Base-by-base conservation (phyloP, 805 yeast genomes). In the Starmera quercuum region DNA sequence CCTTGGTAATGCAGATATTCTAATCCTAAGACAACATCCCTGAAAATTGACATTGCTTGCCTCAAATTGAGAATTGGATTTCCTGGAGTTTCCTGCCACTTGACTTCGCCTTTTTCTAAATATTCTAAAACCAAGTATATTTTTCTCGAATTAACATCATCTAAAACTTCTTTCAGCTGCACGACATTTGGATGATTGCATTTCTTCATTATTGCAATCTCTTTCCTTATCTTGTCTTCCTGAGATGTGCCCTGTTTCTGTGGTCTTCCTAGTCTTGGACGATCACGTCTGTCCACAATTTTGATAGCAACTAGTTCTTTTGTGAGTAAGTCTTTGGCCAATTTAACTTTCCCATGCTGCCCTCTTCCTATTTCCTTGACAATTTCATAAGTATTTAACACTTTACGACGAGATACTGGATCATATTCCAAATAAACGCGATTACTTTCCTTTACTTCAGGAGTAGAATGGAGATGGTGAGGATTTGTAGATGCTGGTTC, bases 291-390 rank as follows among this genome's bases (percentile, higher is more conserved):
- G 58, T 85, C 88, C 29, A 92, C 86, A 33, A 92, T 84, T 54
- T 92, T 92, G 36, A 92, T 87, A 4, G 98, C 98, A n/a, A 86
- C 95, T 21, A 75, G 63, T 43, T 71, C 77, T 29, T 71, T 65
- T 6, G 67, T 58, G n/a, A 71, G 66, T 35, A 79, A 58, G 53
- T 88, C 90, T 39, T 73, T 73, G 0, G 95, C 98, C 14, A 92
- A 67, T 55, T 92, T 92, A 28, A 92, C 98, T 56, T 86, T 90
- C n/a, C 98, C 97, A 59, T 90, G 97, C 56, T 88, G 95, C n/a
- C 98, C 98, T 23, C 83, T 69, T 9, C 98, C 98, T 20, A 92
- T 66, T 59, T 88, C 97, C 18, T 72, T 68, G 20, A 87, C 59
- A 24, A 92, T 83, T 57, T 92, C 98, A 54, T 88, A 92, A 0